Base-by-base conservation (phyloP, 2,329 filamentous ascomycete genomes). In the Curvularia spicifera region DNA sequence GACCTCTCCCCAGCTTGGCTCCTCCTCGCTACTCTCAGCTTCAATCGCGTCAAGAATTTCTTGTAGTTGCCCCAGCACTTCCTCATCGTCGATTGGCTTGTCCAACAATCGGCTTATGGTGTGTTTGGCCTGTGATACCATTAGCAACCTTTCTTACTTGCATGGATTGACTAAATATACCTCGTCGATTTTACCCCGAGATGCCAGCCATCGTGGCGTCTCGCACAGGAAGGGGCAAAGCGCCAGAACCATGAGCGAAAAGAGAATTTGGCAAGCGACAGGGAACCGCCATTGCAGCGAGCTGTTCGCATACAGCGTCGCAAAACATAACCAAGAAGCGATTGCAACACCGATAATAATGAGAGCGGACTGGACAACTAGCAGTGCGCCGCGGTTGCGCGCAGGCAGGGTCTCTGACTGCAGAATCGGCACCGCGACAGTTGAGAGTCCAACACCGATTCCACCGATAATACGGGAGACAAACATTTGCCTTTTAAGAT, bases 211-310 rank as follows among this genome's bases (percentile, higher is more conserved):
- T 28, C 85, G 66, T 5, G 82, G 52, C 71, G 72, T 66, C 76
- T 78, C 60, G 57, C 75, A 72, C 66, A 51, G 71, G 70, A 66
- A 73, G 52, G 81, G 81, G 33, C 75, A 51, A 69, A 77, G 64
- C 83, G 83, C 13, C 82, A 69, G 82, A 1, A 87, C 73, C 55
- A 81, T 78, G 0, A 85, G 83, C 0, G 83, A 84, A 60, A 87
- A 84, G 33, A 87, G 75, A 0, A 84, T 84, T 0, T 84, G 82
- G 1, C 85, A 62, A 0, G 83, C 81, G 1, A 83, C 84, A 0
- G 85, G 82, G n/a, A 88, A 71, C 1, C 71, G 61, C 68, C 69
- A 73, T 29, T 64, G 59, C 26, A 65, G 15, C 15, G 60, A 59
- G 35, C 54, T 63, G 6, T 61, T 33, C 10, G 61, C 56, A 46